These are phyloP conservation scores for carrot (Daucus carota) DNA, from an alignment of 129 eudicot genomes.

Conservation along the genomic window DNA sequence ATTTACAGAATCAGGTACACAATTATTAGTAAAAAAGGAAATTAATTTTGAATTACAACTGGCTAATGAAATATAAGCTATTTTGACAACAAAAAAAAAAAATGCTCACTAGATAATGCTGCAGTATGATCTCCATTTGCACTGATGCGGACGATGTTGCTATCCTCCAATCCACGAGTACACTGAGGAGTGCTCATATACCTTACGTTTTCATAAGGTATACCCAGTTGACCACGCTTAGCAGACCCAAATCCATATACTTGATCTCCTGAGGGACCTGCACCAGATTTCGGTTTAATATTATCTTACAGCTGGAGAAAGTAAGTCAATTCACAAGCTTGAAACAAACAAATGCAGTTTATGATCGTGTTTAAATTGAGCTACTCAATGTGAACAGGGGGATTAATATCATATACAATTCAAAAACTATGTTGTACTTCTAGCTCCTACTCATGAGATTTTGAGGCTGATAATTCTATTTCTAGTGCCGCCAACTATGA, in stretches of 20 bases:
- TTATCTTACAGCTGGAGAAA: neutral
- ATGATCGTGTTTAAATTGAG: neutral
- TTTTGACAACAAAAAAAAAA: no score
- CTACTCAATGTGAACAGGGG: neutral
- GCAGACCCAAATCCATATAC: constrained; percentile 90
- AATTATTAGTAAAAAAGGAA: neutral
- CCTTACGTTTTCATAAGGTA: constrained; percentile 46
- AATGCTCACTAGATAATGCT: constrained; percentile 62
- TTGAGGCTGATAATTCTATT: neutral
- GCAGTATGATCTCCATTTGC: constrained; percentile 97
- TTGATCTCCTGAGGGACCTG: constrained; percentile 36
- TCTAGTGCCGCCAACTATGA: neutral
- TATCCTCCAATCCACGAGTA: constrained; percentile 45
- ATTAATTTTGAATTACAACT: neutral
- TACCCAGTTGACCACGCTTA: constrained; percentile 84
- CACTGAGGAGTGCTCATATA: constrained; percentile 47
- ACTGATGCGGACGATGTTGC: constrained; percentile 27
- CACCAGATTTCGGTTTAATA: constrained; percentile 7
- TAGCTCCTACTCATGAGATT: neutral
- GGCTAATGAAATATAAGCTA: neutral
- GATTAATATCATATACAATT: neutral
- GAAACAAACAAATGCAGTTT: neutral
- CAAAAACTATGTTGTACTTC: neutral
- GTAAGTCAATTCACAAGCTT: neutral
- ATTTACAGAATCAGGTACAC: neutral